Base-by-base conservation (phyloP, 441 rosid species). In the Syzygium syzygioides region DNA sequence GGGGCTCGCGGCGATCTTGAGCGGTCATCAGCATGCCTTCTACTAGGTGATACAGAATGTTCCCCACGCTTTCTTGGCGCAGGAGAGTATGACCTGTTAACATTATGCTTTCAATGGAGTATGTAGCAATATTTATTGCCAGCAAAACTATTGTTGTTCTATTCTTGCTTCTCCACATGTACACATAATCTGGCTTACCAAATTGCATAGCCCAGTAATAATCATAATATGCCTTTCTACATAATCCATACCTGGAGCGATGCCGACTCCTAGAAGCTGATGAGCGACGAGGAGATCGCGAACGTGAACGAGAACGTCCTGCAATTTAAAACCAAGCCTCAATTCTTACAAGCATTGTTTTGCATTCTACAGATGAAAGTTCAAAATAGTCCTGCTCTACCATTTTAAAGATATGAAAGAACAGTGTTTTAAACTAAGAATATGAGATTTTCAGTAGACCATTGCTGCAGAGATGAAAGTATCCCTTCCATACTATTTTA, bases 241-340 rank as follows among this genome's bases (percentile, higher is more conserved):
- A 60, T 32, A 83, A 26, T 19, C 54, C 32, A 7, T 92, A 98
- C 99, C 99, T 97, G n/a, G 99, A 97, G 80, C 95, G 97, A 86
- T 94, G 95, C 88, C 98, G 94, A 85, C 94, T 90, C 88, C 98
- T 95, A 85, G 99, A 97, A 89, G 94, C 93, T 3, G 94, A 88
- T 80, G 96, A 95, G 87, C 92, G 94, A 90, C 89, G 96, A 14
- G 99, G 99, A 64, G 99, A 97, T 66, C 93, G 95, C 14, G 97
- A 94, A 87, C 93, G 98, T 50, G 99, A 97, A 20, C 94, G 94
- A 88, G 99, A 95, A 88, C 92, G 98, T 83, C 98, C 99, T 98
- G 94, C 87, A 41, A 55, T 56, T 56, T 56, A 32, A 85, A 86
- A 86, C 68, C 60, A n/a, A 68, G 15, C 25, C 52, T 76, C 83